A percentile compares a stretch with the other conserved stretches of the same genome.
Conservation (phyloP, 768 basidiomycete genomes). For the Boletales sp. region DNA sequence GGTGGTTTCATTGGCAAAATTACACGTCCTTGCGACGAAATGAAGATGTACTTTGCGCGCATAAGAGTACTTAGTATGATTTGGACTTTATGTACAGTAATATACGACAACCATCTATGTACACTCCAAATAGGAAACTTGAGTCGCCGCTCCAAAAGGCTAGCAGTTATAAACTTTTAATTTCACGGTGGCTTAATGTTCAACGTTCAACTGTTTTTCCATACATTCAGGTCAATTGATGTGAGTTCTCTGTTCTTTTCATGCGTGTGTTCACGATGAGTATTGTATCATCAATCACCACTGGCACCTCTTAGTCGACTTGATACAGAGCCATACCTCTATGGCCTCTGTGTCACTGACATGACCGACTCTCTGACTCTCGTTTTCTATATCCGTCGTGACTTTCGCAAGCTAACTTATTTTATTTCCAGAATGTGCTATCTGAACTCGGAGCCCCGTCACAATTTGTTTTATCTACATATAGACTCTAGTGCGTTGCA, state of each 20-base stretch:
- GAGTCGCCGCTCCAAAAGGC: conserved; percentile 19
- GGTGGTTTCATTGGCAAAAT: conserved; percentile 62
- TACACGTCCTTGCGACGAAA: conserved; percentile 54
- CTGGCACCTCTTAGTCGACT: conserved; percentile 95
- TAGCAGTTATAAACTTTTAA: too few species aligned
- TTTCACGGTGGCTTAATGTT: too few species aligned
- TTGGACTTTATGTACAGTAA: neutral
- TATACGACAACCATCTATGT: too few species aligned
- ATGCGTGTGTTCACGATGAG: conserved; percentile 56
- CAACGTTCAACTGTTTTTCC: too few species aligned
- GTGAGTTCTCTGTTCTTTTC: conserved; percentile 16
- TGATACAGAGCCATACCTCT: conserved; percentile 39
- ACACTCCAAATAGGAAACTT: neutral
- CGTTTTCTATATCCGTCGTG: neutral
- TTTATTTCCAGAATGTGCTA: conserved; percentile 10
- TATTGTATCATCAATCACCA: conserved; percentile 66
- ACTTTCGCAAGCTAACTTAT: conserved; percentile 14
- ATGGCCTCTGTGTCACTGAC: conserved; percentile 63
- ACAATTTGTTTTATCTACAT: neutral
- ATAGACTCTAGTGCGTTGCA: neutral
- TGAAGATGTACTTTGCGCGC: conserved; percentile 18
- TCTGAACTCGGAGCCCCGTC: neutral
- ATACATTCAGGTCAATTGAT: neutral
- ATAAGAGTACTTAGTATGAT: neutral
- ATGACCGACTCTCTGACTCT: conserved; percentile 61